Conservation (phyloP, 208 protist species). For the Lotmaria passim region DNA sequence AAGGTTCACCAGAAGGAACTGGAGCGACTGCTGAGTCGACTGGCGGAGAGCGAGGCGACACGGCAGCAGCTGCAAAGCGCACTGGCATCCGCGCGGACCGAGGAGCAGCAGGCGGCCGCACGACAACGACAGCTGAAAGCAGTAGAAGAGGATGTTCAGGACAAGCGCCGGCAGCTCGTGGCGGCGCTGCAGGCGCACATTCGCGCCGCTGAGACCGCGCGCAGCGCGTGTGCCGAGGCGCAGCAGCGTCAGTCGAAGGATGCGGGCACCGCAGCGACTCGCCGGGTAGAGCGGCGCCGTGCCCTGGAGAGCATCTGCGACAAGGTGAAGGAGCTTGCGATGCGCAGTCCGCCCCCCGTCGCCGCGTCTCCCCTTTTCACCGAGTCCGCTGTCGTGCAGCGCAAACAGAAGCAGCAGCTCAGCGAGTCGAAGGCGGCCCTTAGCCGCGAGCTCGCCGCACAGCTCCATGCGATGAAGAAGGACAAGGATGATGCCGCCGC, state of each 20-base stretch:
- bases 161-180: conserved; percentile 2
- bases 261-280: neutral
- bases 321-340: neutral
- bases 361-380: neutral
- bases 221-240: neutral
- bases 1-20: conserved; percentile 19
- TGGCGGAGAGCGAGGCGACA: conserved; percentile 6
- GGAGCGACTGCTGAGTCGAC: conserved; percentile 3
- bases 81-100: neutral
- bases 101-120: neutral
- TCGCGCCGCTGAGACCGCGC: neutral
- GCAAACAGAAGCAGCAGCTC: conserved; percentile 7
- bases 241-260: neutral
- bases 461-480: conserved; percentile 16
- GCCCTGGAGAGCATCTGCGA: conserved; percentile 5
- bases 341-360: neutral
- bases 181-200: conserved; percentile 10
- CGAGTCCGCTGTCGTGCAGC: neutral
- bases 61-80: conserved; percentile 23
- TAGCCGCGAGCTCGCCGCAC: neutral
- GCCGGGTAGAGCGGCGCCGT: neutral
- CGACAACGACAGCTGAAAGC: neutral
- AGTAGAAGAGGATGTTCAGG: neutral
- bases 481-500: conserved; percentile 5
- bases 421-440: neutral